phyloP scores from a whole-genome alignment of 2,329 filamentous ascomycete species.

The Aspergillus persii region DNA sequence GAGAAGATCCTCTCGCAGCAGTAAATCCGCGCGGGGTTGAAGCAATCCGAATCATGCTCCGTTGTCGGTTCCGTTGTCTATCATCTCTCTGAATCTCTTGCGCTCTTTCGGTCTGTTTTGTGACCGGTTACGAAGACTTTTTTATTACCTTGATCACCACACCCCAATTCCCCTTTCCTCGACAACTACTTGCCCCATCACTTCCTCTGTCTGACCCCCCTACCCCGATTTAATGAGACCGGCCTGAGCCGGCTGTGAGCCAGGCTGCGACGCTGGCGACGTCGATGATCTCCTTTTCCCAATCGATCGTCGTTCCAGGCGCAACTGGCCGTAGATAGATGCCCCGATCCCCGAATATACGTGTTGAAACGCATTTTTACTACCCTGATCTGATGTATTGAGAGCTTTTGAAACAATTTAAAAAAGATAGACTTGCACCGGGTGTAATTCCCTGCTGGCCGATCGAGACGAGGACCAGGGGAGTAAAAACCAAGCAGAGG shows the following conservation, averaged over 20 bases:
- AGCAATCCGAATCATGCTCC: not conserved
- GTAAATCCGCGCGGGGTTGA: constrained; percentile 17
- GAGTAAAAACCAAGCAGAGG: not conserved
- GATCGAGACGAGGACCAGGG: not conserved
- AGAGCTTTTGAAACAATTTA: not conserved
- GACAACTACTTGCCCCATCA: not conserved
- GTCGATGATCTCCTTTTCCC: constrained; percentile 18
- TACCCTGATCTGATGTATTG: not conserved
- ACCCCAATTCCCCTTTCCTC: not conserved
- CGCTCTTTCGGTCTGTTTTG: not conserved
- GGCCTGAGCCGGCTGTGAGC: constrained; percentile 17
- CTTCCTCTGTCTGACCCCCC: not conserved
- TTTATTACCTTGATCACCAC: constrained; percentile 7
- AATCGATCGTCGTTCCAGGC: constrained; percentile 7
- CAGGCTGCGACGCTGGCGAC: constrained; percentile 2
- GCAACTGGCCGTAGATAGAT: constrained; percentile 32
- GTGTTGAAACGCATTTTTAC: not conserved
- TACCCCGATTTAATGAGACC: constrained; percentile 16
- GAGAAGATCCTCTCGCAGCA: constrained; percentile 73
- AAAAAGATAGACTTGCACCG: not conserved
- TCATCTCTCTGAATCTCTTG: not conserved
- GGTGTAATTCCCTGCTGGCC: not conserved
- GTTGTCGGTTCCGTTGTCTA: constrained; percentile 12
- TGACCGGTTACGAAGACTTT: not conserved
- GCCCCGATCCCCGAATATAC: not conserved